Base-by-base conservation (phyloP, 495 filamentous ascomycete species). In the Annulohypoxylon bovei region DNA sequence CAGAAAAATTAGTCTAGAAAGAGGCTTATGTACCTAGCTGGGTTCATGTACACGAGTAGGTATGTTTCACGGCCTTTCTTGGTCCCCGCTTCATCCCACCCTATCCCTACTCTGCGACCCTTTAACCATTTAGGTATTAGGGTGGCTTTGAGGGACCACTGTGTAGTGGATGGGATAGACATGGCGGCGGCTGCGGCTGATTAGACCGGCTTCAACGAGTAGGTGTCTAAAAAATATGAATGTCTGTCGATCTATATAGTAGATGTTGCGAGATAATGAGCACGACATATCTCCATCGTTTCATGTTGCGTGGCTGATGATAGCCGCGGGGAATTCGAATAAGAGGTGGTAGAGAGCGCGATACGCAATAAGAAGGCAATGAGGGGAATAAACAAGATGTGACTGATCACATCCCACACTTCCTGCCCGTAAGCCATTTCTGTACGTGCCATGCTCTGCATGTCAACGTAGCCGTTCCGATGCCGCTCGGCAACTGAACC, bases 401-500 rank as follows among this genome's bases (percentile, higher is more conserved):
- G 69, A 72, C 39, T 12, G 20, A 59, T 67, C 53, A 64, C 37
- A 67, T 72, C 46, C 40, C 42, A 33, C 40, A 18, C 23, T n/a
- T 33, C 30, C 35, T 47, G 8, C 53, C 59, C 53, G 42, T 11
- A 64, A 42, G 8, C 50, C 9, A 53, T 44, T 27, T 1, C 16
- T 25, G 22, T 37, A 35, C 22, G 16, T 28, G 53, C 57, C 22
- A 20, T 22, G 18, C 20, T 39, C 64, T 72, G 59, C 69, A 64
- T 67, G 69, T 65, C 47, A 71, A 39, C 62, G 60, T 60, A 46
- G 49, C 64, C 22, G 39, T 64, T 67, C 69, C 69, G 69, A 72
- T 72, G 54, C 69, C 69, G 69, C 69, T 67, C 69, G 46, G 64
- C 69, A 72, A 44, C 59, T 60, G 50, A 53, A 56, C 20, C 59